Evolutionary conservation across 768 basidiomycete genomes (phyloP), one percentile per base, ranked within the genome.

Genomic region (Rhodosporidiobolus sp.): DNA sequence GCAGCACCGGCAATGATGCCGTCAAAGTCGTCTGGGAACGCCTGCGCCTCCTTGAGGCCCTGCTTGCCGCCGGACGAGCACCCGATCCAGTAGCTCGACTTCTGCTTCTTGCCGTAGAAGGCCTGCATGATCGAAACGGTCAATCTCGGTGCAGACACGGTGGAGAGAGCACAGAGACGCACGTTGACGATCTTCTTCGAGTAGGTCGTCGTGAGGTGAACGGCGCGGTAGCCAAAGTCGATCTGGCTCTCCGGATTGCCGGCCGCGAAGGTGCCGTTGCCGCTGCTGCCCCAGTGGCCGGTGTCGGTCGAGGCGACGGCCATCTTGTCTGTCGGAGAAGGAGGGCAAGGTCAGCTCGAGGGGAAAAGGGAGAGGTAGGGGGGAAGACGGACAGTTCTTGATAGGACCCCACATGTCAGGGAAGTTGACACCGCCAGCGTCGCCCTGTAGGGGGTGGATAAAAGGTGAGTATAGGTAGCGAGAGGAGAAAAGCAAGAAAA

Each of bases 31-130:
- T 73, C 63, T 1, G 73, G 76, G 74, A 63, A 73, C 3, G 14
- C 45, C 57, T 75, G 71, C 8, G 72, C 38, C 50, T 59, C 50
- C 56, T 70, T 73, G 1, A 71, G 30, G 3, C 75, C 77, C 50
- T 77, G 77, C 60, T 77, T 77, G 19, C 77, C 77, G 30, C 77
- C 77, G 12, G 59, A 63, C 1, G 77, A 78, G 67, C 77, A 78
- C 16, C 77, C 77, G 62, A 69, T 34, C 77, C 77, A 78, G 58
- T 74, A 74, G 11, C 68, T 35, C 14, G 49, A 52, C 38, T 67
- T 52, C 10, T 70, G 65, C 53, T 67, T 46, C 28, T 69, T 66
- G 8, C 74, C 69, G 52, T 77, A 77, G 57, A 69, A 76, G 2
- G 60, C 65, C 70, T 72, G 70, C 14, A 14, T 11, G 14, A 32